Conservation (phyloP, 129 eudicot genomes). For the Flaveria brownii region DNA sequence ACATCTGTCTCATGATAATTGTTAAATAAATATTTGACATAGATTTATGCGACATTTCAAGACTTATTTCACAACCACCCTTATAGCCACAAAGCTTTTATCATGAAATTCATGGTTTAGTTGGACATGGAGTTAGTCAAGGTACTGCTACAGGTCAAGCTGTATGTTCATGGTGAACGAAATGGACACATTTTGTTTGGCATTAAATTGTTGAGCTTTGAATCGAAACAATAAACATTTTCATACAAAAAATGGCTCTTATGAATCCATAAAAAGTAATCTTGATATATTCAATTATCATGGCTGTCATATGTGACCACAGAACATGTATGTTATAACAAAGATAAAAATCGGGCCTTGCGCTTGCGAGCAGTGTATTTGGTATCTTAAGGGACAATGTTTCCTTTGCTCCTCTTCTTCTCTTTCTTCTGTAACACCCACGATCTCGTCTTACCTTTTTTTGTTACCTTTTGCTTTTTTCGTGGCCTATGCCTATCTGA, state of each 20-base stretch:
- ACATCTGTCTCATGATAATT: background rate
- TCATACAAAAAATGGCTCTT: background rate
- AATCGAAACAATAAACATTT: no score
- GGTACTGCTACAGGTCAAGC: no score
- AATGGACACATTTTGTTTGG: background rate
- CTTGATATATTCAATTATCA: background rate
- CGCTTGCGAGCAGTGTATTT: conserved; percentile 91
- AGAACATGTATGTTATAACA: background rate
- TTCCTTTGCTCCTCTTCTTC: conserved; percentile 78
- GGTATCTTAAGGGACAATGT: conserved; percentile 66
- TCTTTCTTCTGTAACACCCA: conserved; percentile 85
- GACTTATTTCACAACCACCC: no score
- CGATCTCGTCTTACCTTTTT: conserved; percentile 70
- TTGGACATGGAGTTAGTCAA: no score
- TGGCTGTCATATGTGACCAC: conserved; percentile 2
- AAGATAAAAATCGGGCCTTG: conserved; percentile 62
- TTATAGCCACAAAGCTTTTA: no score
- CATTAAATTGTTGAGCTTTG: background rate
- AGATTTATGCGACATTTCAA: background rate
- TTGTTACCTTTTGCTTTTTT: conserved; percentile 63
- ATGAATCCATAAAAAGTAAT: background rate
- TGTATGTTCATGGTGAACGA: no score
- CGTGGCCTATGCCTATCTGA: conserved; percentile 88
- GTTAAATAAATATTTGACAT: conserved; percentile 17
- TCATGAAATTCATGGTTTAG: no score